Evolutionary conservation across 2,329 filamentous ascomycete species (phyloP).

Genomic region (Fulvia fulva): DNA sequence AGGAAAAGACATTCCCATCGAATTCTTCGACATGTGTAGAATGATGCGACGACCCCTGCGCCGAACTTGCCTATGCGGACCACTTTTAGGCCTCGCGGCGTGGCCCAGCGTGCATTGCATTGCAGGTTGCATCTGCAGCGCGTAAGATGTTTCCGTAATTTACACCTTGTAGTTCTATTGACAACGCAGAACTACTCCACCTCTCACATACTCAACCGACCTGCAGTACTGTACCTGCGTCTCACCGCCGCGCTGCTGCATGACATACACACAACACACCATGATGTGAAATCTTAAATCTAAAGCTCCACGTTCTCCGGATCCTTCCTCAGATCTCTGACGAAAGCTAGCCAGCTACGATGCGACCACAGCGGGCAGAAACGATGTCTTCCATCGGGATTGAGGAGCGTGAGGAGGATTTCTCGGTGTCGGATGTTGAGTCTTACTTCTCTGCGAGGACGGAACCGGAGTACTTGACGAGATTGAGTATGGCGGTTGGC

Average conservation of each 20-base stretch:
- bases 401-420: not conserved
- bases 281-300: not conserved
- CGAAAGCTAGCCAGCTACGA: not conserved
- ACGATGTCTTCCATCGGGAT: not conserved
- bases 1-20: too few species aligned
- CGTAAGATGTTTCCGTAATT: not conserved
- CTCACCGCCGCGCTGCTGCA: not conserved
- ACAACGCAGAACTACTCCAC: not conserved
- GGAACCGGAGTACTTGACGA: constrained; percentile 3
- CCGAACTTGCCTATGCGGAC: not conserved
- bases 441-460: constrained; percentile 3
- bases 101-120: not conserved
- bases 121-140: not conserved
- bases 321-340: not conserved
- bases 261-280: not conserved
- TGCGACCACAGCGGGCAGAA: not conserved
- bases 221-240: not conserved
- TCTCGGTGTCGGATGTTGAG: not conserved
- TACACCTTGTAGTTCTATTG: too few species aligned
- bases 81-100: not conserved
- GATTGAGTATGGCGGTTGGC: not conserved
- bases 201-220: not conserved
- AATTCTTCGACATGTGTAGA: not conserved
- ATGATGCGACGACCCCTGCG: not conserved
- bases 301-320: not conserved